A percentile compares a stretch with the other conserved stretches of the same genome.
phyloP scores from a whole-genome alignment of 441 rosid species.

The Populus hybrid region DNA sequence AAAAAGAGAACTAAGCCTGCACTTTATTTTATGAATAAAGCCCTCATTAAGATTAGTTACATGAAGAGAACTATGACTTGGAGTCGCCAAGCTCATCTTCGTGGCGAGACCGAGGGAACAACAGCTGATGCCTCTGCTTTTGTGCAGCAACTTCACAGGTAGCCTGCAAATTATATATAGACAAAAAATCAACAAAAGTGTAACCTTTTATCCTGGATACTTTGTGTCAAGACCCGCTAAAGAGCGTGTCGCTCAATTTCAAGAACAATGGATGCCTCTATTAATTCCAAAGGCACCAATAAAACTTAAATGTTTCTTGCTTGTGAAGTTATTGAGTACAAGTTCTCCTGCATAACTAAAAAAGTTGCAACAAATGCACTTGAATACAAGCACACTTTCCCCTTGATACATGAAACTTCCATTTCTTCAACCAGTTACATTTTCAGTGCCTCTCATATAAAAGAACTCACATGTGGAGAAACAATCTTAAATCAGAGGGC shows the following conservation, averaged over 20 bases:
- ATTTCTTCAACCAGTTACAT: too few species aligned
- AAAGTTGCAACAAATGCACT: too few species aligned
- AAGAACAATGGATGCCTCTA: too few species aligned
- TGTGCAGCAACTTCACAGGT: constrained; percentile 68
- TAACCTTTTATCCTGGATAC: neutral
- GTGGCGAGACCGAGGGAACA: constrained; percentile 68
- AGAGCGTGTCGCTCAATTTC: too few species aligned
- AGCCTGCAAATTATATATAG: constrained; percentile 50
- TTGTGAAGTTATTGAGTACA: neutral
- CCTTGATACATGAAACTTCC: too few species aligned
- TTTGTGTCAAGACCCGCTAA: neutral
- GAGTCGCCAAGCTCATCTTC: constrained; percentile 39
- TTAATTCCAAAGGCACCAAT: too few species aligned
- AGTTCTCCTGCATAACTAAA: neutral
- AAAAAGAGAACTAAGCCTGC: neutral
- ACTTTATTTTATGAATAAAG: neutral
- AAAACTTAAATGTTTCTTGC: neutral
- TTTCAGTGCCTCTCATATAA: too few species aligned
- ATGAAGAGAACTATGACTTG: constrained; percentile 19
- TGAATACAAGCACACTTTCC: too few species aligned
- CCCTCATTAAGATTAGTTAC: neutral
- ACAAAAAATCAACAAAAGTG: neutral
- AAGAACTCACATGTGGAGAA: too few species aligned
- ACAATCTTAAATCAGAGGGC: too few species aligned
- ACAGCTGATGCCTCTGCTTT: constrained; percentile 74